Base-by-base conservation (phyloP, 345 rosid species). In the Citrus hindsii region DNA sequence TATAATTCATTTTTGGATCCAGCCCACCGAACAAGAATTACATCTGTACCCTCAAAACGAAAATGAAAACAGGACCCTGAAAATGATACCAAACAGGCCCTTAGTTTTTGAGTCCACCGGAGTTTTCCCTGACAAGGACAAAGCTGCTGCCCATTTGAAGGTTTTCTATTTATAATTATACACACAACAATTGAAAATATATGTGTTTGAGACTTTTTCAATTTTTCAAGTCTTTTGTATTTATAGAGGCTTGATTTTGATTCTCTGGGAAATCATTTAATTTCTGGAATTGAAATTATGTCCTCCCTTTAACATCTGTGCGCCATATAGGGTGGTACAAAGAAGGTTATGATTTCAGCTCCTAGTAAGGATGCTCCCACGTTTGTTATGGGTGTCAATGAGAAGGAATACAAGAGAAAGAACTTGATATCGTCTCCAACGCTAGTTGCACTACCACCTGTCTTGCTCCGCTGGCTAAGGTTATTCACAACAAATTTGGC, bases 361-460 rank as follows among this genome's bases (percentile, higher is more conserved):
- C 94, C 97, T 7, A 92, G 98, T 82, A 92, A 92, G 82, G 96
- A 94, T 86, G 97, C 98, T 30, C 97, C 94, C 62, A 92, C 91
- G 98, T 92, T 92, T 77, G 97, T 94, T 74, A 89, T 94, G 1
- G 98, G 97, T 80, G 96, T 94, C 56, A 92, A 92, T 55, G 91
- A 91, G 81, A 87, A 91, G 48, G 92, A 90, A 4, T 94, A 94
- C 93, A 94, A 86, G 81, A 83, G 81, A 83, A 93, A 1, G 87
- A 91, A 8, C 79, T 92, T 24, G 65, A 92, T 82, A 82, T 94
- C 73, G 92, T 90, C 38, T 93, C 98, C 83, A 92, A 93, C 77
- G 97, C 95, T 79, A 92, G 98, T 72, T 94, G 95, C 93, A 94
- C 97, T 42, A 92, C 97, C 70, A 92, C 92, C 85, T 92, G 95